A percentile compares a stretch with the other conserved stretches of the same genome.
phyloP scores from a whole-genome alignment of 2,329 filamentous ascomycete genomes.

The Venturia asperata region DNA sequence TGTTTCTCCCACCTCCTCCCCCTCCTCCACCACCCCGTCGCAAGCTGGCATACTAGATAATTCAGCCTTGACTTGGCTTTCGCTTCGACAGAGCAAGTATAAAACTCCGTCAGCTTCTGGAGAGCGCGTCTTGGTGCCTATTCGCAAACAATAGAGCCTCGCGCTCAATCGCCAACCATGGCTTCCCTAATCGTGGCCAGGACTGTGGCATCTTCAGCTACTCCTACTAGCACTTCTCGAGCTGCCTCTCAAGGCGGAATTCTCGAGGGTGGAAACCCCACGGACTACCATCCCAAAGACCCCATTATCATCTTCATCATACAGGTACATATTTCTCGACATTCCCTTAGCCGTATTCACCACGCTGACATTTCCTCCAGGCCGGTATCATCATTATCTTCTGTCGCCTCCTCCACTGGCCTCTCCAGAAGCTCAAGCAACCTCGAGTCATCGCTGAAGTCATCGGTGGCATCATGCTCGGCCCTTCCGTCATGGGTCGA shows the following conservation, averaged over 20 bases:
- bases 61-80: no score
- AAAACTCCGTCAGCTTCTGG: no score
- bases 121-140: background rate
- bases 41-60: no score
- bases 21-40: background rate
- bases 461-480: constrained; percentile 75
- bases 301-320: constrained; percentile 72
- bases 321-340: constrained; percentile 43
- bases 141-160: background rate
- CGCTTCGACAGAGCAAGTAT: no score
- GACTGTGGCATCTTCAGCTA: constrained; percentile 5
- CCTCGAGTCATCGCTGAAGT: constrained; percentile 80
- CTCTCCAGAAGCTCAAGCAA: constrained; percentile 68
- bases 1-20: no score
- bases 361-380: constrained; percentile 33
- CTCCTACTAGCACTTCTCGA: constrained; percentile 21
- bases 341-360: background rate
- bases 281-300: constrained; percentile 60
- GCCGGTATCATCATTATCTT: constrained; percentile 67
- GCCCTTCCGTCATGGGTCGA: constrained; percentile 80
- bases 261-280: constrained; percentile 62
- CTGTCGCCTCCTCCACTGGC: constrained; percentile 67
- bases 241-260: constrained; percentile 58
- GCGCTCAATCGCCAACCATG: constrained; percentile 11
- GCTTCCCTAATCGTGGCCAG: constrained; percentile 12